A percentile compares a stretch with the other conserved stretches of the same genome.
These are phyloP conservation scores for Fusarium mexicanum DNA, from an alignment of 2,329 filamentous ascomycete genomes.

Conservation along the genomic window DNA sequence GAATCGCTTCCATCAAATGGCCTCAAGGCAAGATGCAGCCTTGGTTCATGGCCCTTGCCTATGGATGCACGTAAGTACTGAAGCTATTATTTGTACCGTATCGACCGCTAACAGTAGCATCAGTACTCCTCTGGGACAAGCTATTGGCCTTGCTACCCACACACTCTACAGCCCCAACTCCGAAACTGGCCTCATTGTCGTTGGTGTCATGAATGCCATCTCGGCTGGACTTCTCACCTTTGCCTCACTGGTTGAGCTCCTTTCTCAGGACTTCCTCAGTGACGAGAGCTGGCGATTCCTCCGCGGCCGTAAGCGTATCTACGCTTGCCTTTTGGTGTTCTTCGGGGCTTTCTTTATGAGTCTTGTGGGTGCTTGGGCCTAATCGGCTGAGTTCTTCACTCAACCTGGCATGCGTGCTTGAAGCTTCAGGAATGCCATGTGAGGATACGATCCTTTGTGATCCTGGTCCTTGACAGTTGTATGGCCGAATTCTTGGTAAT, in stretches of 20 bases:
- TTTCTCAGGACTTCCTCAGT: constrained; percentile 76
- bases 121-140: constrained; percentile 77
- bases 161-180: constrained; percentile 75
- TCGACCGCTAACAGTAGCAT: constrained; percentile 29
- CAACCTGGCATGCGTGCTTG: neutral
- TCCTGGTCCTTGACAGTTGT: neutral
- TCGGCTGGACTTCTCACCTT: constrained; percentile 77
- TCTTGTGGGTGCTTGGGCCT: constrained; percentile 71
- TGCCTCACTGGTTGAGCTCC: constrained; percentile 75
- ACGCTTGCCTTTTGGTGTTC: constrained; percentile 67
- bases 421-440: neutral
- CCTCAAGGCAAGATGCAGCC: constrained; percentile 55
- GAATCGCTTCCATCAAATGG: constrained; percentile 67
- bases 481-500: neutral
- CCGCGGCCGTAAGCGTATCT: constrained; percentile 61
- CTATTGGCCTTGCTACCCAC: constrained; percentile 75
- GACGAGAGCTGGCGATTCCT: constrained; percentile 69
- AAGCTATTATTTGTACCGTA: neutral
- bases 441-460: neutral
- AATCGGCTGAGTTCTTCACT: constrained; percentile 19
- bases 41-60: constrained; percentile 67
- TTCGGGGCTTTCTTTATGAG: constrained; percentile 70
- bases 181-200: constrained; percentile 72
- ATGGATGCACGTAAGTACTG: constrained; percentile 60
- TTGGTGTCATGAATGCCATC: constrained; percentile 79